phyloP scores from a whole-genome alignment of 331 rosid genomes.

The Cydonia oblonga region DNA sequence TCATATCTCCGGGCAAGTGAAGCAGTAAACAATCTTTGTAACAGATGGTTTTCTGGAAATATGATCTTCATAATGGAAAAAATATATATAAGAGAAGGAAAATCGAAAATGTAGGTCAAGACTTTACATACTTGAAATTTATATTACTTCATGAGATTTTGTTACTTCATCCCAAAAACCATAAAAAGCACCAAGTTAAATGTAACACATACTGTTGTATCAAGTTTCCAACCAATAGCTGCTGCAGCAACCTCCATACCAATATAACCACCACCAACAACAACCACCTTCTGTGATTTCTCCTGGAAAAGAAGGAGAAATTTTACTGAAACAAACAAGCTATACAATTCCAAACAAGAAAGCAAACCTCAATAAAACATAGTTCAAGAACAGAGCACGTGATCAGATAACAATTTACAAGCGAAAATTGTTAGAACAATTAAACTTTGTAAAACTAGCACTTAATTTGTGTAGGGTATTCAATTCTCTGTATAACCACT shows the following conservation, averaged over 20 bases:
- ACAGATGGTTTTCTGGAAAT: constrained; percentile 76
- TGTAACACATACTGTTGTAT: constrained; percentile 63
- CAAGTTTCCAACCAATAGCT: constrained; percentile 82
- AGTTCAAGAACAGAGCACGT: not conserved
- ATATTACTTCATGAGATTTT: not conserved
- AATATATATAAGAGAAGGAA: not conserved
- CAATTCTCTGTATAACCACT: too few species aligned
- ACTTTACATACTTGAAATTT: not conserved
- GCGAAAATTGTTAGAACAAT: not conserved
- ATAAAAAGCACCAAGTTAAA: not conserved
- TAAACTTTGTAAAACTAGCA: not conserved
- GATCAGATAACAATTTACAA: not conserved
- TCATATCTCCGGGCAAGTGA: constrained; percentile 79
- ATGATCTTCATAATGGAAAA: constrained; percentile 32
- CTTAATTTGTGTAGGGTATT: not conserved
- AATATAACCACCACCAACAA: constrained; percentile 96
- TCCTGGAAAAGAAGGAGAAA: constrained; percentile 26
- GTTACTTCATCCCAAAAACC: not conserved
- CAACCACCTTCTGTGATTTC: constrained; percentile 65
- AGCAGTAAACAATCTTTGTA: constrained; percentile 85
- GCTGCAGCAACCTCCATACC: constrained; percentile 99
- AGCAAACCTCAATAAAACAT: not conserved
- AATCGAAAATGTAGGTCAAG: not conserved
- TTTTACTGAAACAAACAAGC: constrained; percentile 7
- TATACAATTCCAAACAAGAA: not conserved